A percentile compares a stretch with the other conserved stretches of the same genome.
Evolutionary conservation across 441 rosid genomes (phyloP).

Genomic region (Syzygium malaccense): DNA sequence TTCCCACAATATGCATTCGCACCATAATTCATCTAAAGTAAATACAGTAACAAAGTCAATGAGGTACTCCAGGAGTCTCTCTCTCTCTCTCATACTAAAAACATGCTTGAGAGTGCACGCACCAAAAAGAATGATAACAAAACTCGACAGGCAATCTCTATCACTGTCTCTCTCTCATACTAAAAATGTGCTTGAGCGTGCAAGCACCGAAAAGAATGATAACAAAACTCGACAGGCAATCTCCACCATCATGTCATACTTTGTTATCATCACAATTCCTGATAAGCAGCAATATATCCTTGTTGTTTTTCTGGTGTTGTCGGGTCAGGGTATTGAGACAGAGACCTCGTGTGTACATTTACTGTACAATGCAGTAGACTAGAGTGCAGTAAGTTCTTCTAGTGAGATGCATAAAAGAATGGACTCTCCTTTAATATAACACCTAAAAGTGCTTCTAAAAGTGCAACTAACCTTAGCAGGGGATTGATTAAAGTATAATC

Average conservation of each 20-base stretch:
- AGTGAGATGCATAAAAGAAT: neutral
- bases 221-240: neutral
- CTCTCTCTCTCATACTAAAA: too few species aligned
- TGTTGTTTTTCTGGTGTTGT: neutral
- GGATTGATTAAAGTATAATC: conserved; percentile 86
- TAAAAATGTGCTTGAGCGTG: neutral
- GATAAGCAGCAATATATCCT: neutral
- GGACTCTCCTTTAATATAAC: neutral
- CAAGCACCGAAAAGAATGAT: neutral
- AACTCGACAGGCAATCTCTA: neutral
- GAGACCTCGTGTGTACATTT: neutral
- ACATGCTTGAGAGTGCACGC: neutral
- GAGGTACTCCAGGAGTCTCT: neutral
- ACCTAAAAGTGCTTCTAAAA: neutral
- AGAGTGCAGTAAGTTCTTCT: neutral
- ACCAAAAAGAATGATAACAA: neutral
- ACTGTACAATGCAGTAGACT: neutral
- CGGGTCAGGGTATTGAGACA: neutral
- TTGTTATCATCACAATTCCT: neutral
- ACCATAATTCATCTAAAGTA: neutral
- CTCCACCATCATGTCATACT: neutral
- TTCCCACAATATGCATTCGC: neutral
- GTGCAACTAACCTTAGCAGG: conserved; percentile 60
- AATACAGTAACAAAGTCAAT: neutral
- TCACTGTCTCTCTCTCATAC: neutral